Base-by-base conservation (phyloP, 2,329 filamentous ascomycete species). In the Phaeosphaeriaceae sp. region DNA sequence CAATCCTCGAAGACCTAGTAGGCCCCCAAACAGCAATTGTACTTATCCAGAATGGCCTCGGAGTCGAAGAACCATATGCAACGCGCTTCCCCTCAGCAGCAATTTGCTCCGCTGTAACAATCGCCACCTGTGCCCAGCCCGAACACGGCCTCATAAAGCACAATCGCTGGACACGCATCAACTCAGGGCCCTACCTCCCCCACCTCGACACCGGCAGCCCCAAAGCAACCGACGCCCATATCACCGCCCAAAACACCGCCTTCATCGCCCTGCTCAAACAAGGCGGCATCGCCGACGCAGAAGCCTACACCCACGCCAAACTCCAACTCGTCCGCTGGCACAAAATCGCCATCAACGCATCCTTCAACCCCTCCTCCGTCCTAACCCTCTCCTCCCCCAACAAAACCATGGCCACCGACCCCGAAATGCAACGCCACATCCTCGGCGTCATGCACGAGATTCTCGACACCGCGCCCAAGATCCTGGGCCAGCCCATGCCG, bases 341-440 rank as follows among this genome's bases (percentile, higher is more conserved):
- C 71, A 90, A 90, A 71, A 83, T 90, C 54, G 87, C 85, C 61
- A 89, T 90, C 76, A 90, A 90, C 70, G 85, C 87, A 0, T 83
- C 85, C 42, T 88, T 90, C 81, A 90, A 90, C 73, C 87, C 87
- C 0, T 86, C 84, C 1, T 84, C 87, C 2, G 86, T 90, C 6
- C 78, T 90, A 0, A 83, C 82, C 1, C 84, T 85, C 11, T 85
- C 86, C 1, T 76, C 80, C 2, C 81, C 83, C 44, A 90, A 90
- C 64, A 81, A 84, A 37, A 81, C 82, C 53, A 89, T 90, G 84
- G 78, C 84, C 4, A 72, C 74, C 11, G 87, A 90, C 59, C 70
- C 81, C 0, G 86, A 89, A 64, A 74, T 90, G 32, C 78, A 81
- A 36, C 69, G 72, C 17, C 87, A 90, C 67, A 71, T 90, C 7